Percentiles rank a stretch among this genome's conserved stretches.
Conservation (phyloP, 2,329 filamentous ascomycete genomes). For the Intubia oerlemansii region DNA sequence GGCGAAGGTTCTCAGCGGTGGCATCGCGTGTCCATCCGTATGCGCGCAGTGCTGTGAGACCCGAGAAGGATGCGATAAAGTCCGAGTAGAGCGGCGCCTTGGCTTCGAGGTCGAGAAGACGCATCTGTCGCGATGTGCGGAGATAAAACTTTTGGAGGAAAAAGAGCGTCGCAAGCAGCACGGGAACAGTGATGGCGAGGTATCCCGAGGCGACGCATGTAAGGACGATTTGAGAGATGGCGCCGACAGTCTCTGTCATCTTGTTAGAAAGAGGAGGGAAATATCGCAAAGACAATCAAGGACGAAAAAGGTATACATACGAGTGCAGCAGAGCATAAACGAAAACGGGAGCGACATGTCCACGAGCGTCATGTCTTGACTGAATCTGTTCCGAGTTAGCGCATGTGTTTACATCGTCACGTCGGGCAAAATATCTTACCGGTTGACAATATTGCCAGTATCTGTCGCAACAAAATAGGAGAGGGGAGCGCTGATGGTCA, state of each 20-base stretch:
- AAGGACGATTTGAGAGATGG: conserved; percentile 21
- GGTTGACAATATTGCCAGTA: too few species aligned
- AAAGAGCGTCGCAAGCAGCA: conserved; percentile 18
- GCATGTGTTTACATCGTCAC: too few species aligned
- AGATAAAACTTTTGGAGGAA: conserved; percentile 27
- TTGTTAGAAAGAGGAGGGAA: background rate
- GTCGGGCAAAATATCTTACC: too few species aligned
- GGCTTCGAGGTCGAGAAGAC: conserved; percentile 29
- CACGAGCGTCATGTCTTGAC: too few species aligned
- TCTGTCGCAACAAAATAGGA: too few species aligned
- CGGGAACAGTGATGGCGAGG: too few species aligned
- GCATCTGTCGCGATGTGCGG: conserved; percentile 27
- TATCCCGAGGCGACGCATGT: conserved; percentile 21
- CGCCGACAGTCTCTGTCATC: conserved; percentile 6
- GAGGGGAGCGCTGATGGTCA: too few species aligned
- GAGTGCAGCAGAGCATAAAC: too few species aligned
- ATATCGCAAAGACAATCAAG: too few species aligned
- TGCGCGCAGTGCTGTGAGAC: conserved; percentile 27
- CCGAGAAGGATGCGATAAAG: conserved; percentile 25
- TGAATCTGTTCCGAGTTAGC: too few species aligned
- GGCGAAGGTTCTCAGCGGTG: conserved; percentile 20
- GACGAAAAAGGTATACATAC: too few species aligned
- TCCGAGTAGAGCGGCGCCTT: conserved; percentile 23
- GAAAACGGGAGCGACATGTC: too few species aligned
- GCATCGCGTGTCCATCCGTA: conserved; percentile 28